Conservation (phyloP, 306 rosid genomes). For the Sicyos edulis region DNA sequence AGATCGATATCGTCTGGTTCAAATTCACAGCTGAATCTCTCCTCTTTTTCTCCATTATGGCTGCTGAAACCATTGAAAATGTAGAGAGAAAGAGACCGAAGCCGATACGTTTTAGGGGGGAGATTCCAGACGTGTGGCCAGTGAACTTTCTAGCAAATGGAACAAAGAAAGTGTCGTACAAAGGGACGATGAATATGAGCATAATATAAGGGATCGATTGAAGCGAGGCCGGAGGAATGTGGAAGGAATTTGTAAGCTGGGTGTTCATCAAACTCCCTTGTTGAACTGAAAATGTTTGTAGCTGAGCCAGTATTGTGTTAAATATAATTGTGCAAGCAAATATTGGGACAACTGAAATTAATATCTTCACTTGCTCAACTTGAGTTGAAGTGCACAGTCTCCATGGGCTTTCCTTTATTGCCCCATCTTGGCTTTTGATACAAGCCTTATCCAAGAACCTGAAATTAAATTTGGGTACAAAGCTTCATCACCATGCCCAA, state of each 20-base stretch:
- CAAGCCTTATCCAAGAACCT: constrained; percentile 94
- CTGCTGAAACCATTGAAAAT: constrained; percentile 91
- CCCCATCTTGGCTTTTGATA: constrained; percentile 42
- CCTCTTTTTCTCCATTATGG: constrained; percentile 67
- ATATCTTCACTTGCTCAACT: constrained; percentile 71
- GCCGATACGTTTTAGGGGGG: constrained; percentile 75
- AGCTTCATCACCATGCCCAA: too few species aligned
- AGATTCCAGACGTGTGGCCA: constrained; percentile 71
- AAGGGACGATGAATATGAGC: constrained; percentile 71
- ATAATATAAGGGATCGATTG: constrained; percentile 84
- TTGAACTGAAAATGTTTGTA: constrained; percentile 94
- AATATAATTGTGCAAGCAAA: constrained; percentile 92
- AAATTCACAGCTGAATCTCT: constrained; percentile 49
- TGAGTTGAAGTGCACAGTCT: constrained; percentile 60
- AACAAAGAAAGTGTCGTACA: constrained; percentile 72
- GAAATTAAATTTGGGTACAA: neutral
- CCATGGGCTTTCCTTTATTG: constrained; percentile 68
- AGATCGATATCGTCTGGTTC: constrained; percentile 53
- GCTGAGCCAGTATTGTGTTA: constrained; percentile 95
- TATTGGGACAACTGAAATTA: constrained; percentile 73
- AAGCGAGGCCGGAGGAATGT: constrained; percentile 86
- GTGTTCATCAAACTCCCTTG: constrained; percentile 88
- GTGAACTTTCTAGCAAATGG: constrained; percentile 75
- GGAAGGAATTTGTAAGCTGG: constrained; percentile 51
- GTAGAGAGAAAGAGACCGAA: constrained; percentile 74